A percentile compares a stretch with the other conserved stretches of the same genome.
Evolutionary conservation across 2,329 filamentous ascomycete genomes (phyloP).

Genomic region (Neopestalotiopsis rosae): DNA sequence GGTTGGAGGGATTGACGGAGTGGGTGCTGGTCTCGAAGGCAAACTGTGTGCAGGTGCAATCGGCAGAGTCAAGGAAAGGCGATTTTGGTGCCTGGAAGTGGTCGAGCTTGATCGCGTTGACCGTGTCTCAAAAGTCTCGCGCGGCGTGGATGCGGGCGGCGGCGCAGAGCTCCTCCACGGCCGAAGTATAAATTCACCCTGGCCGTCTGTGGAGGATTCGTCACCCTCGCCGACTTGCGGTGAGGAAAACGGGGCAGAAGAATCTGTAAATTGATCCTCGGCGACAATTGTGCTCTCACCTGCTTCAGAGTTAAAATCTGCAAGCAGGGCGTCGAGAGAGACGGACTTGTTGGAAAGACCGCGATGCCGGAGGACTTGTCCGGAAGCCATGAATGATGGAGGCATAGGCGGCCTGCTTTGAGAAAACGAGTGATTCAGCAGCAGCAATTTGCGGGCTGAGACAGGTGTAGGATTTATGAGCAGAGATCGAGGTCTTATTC

Average conservation of each 20-base stretch:
- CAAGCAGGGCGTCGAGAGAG: conserved; percentile 34
- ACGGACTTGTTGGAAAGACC: conserved; percentile 27
- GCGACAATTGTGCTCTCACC: conserved; percentile 18
- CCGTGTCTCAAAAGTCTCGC: conserved; percentile 48
- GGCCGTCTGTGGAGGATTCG: conserved; percentile 23
- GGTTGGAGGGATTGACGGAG: conserved; percentile 52
- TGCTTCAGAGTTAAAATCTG: conserved; percentile 28
- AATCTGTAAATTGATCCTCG: conserved; percentile 23
- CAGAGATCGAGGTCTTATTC: conserved; percentile 22
- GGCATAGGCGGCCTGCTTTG: conserved; percentile 20
- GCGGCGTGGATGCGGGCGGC: conserved; percentile 41
- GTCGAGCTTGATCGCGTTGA: conserved; percentile 58
- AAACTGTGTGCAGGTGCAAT: conserved; percentile 60
- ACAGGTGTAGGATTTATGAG: conserved; percentile 20
- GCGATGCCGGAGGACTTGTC: conserved; percentile 30
- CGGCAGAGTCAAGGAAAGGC: conserved; percentile 66
- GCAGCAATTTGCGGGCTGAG: conserved; percentile 13
- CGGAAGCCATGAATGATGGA: conserved; percentile 33
- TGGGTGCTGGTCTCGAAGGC: conserved; percentile 57
- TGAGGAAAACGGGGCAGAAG: conserved; percentile 21
- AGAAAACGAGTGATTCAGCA: conserved; percentile 21
- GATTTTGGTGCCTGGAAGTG: conserved; percentile 59
- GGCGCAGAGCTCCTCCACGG: conserved; percentile 40
- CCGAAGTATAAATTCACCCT: conserved; percentile 24
- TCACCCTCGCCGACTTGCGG: conserved; percentile 23